Evolutionary conservation across 768 basidiomycete genomes (phyloP).

Genomic region (Kwoniella bestiolae): DNA sequence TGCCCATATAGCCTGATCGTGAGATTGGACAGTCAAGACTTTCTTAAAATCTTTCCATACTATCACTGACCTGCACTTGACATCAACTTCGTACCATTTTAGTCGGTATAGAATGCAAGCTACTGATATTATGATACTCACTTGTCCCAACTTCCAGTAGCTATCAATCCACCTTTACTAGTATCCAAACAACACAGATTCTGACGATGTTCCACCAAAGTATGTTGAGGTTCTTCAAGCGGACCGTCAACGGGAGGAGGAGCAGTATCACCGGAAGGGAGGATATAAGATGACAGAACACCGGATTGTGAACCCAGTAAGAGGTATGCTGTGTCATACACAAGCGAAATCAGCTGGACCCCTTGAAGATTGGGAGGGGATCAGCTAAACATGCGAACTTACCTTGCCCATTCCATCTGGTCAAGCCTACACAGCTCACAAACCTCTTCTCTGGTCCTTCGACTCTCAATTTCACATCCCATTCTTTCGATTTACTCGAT

Average conservation of each 20-base stretch:
- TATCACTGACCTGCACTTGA: slow-evolving; percentile 75
- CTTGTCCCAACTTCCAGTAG: slow-evolving; percentile 98
- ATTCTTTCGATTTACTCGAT: slow-evolving; percentile 61
- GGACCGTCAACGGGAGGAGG: slow-evolving; percentile 63
- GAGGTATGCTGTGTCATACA: slow-evolving; percentile 68
- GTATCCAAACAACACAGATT: slow-evolving; percentile 87
- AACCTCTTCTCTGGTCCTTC: slow-evolving; percentile 63
- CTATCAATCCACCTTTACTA: slow-evolving; percentile 71
- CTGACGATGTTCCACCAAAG: slow-evolving; percentile 82
- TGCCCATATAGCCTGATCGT: slow-evolving; percentile 92
- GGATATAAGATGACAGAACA: slow-evolving; percentile 73
- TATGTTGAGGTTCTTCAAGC: slow-evolving; percentile 73
- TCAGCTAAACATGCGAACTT: slow-evolving; percentile 2
- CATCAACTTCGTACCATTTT: slow-evolving; percentile 18
- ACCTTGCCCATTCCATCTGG: slow-evolving; percentile 64
- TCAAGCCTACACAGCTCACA: slow-evolving; percentile 80
- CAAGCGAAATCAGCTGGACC: neutral
- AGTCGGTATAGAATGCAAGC: neutral
- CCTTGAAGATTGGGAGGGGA: too few species aligned
- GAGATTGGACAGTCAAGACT: slow-evolving; percentile 76
- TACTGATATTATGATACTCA: too few species aligned
- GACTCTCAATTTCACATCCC: slow-evolving; percentile 59
- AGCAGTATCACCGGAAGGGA: slow-evolving; percentile 57
- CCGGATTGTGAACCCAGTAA: slow-evolving; percentile 89
- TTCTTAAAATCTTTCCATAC: slow-evolving; percentile 83